Base-by-base conservation (phyloP, 1,139 yeast genomes). In the Hemisphaericaspora lyxosophila region DNA sequence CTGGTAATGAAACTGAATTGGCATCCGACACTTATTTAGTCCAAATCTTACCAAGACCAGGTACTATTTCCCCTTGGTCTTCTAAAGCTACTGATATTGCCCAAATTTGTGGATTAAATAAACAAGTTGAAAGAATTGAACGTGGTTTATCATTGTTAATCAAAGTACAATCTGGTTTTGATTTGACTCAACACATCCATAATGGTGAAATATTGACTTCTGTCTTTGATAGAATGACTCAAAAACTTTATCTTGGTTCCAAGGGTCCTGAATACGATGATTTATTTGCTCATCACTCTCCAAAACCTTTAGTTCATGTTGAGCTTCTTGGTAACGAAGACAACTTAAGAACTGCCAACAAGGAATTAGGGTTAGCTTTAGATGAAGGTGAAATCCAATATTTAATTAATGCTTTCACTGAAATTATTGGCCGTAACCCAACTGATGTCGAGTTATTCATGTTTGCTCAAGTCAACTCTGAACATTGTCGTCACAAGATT, bases 391-490 rank as follows among this genome's bases (percentile, higher is more conserved):
- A 94, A 68, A 87, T 92, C 51, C 88, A 85, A 35, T 94, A 94
- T 62, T 77, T 94, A 57, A 75, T 80, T 45, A 73, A 80, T 38
- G 95, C 96, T 1, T 94, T 92, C 67, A 77, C 73, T 40, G 69
- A 79, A 27, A 73, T 73, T 28, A 76, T 92, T 48, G 84, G 87
- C 35, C 80, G 98, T 63, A 88, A 90, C 59, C 98, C 98, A 38
- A 92, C 98, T 20, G 98, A 94, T 61, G 97, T 90, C 18, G 99
- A 94, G 64, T 73, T 94, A 49, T 94, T 94, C 67, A 94, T 94
- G 97, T 94, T 94, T 71, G 98, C 98, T 34, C 99, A 94, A 67
- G 98, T 94, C 51, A 94, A 94, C 69, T 89, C 97, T 15, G 99
- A 94, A 68, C 99, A 94, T 68, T 94, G 99, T 73, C 87, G 99